Base-by-base conservation (phyloP, 306 rosid species). In the Adenanthera pavonina region DNA sequence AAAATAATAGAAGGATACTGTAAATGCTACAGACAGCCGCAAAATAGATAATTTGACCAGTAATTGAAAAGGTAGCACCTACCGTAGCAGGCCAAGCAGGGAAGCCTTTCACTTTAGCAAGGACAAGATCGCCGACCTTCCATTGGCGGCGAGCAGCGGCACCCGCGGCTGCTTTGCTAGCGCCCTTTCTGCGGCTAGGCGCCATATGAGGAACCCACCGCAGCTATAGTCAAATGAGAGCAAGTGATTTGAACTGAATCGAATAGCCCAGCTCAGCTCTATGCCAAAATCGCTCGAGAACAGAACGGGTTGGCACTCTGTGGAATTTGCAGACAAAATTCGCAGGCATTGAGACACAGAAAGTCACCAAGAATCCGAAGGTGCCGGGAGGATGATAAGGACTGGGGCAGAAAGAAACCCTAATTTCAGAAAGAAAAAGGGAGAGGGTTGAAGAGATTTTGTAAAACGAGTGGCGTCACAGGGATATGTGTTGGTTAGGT, bases 71-170 rank as follows among this genome's bases (percentile, higher is more conserved):
- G 15, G 20, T 12, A 76, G 56, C 17, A 81, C 87, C 33, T 75
- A 94, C 99, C 84, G 86, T 88, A 16, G 99, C 99, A 80, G 99
- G 99, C 99, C 99, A 96, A 81, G 98, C 89, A 85, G 99, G 98
- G 79, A 92, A 96, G 7, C 99, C 99, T 69, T 94, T 96, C 56
- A 96, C 91, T 74, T 96, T 96, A 38, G 99, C 99, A 7, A 96
- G 97, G 20, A 96, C 99, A 15, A 92, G 99, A 96, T 96, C 99
- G 46, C 99, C 98, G 74, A 90, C 88, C 81, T 91, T 96, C 97
- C 97, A 96, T 56, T 86, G 89, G 81, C 94, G 91, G 87, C 92
- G 86, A 67, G 92, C 92, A 2, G 91, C 92, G 81, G 92, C 97
- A 0, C 90, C 89, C 3, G 89, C 91, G 5, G 93, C 88, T 15